Base-by-base conservation (phyloP, 495 filamentous ascomycete species). In the Haplographium delicatum region DNA sequence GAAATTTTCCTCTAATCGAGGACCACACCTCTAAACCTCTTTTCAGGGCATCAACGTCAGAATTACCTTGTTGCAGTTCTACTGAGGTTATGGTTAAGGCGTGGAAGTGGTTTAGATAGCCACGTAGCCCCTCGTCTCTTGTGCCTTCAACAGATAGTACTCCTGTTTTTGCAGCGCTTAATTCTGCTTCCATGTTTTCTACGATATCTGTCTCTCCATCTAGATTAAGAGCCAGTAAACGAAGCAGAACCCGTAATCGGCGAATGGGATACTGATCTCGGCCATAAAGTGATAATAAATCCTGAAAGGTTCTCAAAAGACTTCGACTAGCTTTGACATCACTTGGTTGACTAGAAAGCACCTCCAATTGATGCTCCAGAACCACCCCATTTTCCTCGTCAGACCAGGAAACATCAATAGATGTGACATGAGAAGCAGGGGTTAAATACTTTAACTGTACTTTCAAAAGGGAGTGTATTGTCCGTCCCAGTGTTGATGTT, bases 81-180 rank as follows among this genome's bases (percentile, higher is more conserved):
- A 78, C 60, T 16, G 77, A 64, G 4, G 83, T 71, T 1, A 64
- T 57, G 31, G 79, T 68, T 4, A 80, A 71, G 18, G 80, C 80
- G 50, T 66, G 68, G 19, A 91, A 63, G 55, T 91, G 80, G 9
- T 67, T 67, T 5, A 73, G 45, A 48, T 79, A 86, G 4, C 58
- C 46, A 4, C 61, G 55, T 10, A 91, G 59, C 10, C 73, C 74
- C 19, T 61, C 44, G 58, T 95, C 88, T n/a, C 30, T 24, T 1
- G 51, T 57, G 7, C 49, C 45, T 31, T 59, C 49, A 9, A 53
- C 39, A 19, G 18, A 23, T 10, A 48, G 26, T 19, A 16, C 23
- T 4, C 26, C 24, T 15, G 15, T 25, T 9, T 9, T 33, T 8
- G 18, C 28, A 13, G 16, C 5, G 13, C 24, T 22, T 20, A 56